Conservation (phyloP, 805 yeast genomes). For the Hanseniaspora occidentalis region DNA sequence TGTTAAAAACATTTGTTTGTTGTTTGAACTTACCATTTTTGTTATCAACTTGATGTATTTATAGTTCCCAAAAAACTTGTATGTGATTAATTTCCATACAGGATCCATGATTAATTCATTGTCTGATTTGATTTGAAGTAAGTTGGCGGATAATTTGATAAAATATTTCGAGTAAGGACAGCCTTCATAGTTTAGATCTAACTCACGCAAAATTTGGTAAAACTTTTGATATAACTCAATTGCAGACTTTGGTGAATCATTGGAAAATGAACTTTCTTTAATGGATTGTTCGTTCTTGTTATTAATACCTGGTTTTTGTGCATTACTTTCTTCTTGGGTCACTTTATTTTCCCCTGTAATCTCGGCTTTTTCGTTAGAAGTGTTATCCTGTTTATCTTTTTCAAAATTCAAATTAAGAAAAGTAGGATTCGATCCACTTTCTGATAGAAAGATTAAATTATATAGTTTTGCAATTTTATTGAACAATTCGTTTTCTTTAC, state of each 20-base stretch:
- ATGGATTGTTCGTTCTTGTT: not conserved
- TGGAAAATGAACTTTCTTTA: not conserved
- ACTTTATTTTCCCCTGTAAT: too few species aligned
- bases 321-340: too few species aligned
- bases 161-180: constrained; percentile 5
- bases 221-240: constrained; percentile 24
- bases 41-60: constrained; percentile 1
- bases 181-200: constrained; percentile 13
- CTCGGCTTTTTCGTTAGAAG: not conserved
- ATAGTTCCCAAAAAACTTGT: constrained; percentile 1
- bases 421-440: not conserved
- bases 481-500: not conserved
- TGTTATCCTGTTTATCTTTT: not conserved
- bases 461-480: not conserved
- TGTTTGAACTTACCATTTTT: not conserved
- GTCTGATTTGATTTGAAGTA: constrained; percentile 6
- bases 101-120: constrained; percentile 3
- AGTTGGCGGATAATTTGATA: constrained; percentile 3
- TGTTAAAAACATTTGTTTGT: not conserved
- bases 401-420: not conserved
- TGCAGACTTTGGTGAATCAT: constrained; percentile 19
- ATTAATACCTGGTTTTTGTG: not conserved
- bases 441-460: not conserved
- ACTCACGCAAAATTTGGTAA: constrained; percentile 23
- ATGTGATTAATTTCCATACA: not conserved